Evolutionary conservation across 371 early-diverging fungal species (phyloP).

Genomic region (Mucor irregularis): DNA sequence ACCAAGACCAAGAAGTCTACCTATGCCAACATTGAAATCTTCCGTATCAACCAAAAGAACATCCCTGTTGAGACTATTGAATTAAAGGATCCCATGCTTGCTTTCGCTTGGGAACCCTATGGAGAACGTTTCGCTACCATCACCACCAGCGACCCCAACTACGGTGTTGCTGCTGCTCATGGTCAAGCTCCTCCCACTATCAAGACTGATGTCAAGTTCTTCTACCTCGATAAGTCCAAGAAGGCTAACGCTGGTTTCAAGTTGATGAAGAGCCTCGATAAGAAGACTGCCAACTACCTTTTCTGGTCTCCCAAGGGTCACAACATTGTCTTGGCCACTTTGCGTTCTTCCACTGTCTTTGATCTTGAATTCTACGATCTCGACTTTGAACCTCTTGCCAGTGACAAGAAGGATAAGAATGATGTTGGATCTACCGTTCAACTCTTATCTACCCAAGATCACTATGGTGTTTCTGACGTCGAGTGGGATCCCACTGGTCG

Average conservation of each 20-base stretch:
- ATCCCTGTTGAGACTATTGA: conserved; percentile 96
- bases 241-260: conserved; percentile 66
- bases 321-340: conserved; percentile 86
- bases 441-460: conserved; percentile 77
- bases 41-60: conserved; percentile 89
- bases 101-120: conserved; percentile 94
- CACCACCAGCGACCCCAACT: conserved; percentile 74
- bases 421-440: conserved; percentile 57
- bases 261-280: conserved; percentile 65
- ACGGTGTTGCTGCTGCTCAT: conserved; percentile 41
- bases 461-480: conserved; percentile 92
- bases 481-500: conserved; percentile 99
- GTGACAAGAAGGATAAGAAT: conserved; percentile 52
- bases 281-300: conserved; percentile 81
- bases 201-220: conserved; percentile 83
- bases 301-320: conserved; percentile 98
- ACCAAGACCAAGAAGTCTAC: conserved; percentile 92
- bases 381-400: conserved; percentile 70
- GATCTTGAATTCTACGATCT: conserved; percentile 94
- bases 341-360: conserved; percentile 76
- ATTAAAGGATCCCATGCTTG: conserved; percentile 79
- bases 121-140: conserved; percentile 86
- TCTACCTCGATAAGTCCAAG: conserved; percentile 64
- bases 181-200: conserved; percentile 55
- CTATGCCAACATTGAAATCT: conserved; percentile 91